Evolutionary conservation across 495 filamentous ascomycete species (phyloP).

Genomic region (Xanthoparmelia taractica): DNA sequence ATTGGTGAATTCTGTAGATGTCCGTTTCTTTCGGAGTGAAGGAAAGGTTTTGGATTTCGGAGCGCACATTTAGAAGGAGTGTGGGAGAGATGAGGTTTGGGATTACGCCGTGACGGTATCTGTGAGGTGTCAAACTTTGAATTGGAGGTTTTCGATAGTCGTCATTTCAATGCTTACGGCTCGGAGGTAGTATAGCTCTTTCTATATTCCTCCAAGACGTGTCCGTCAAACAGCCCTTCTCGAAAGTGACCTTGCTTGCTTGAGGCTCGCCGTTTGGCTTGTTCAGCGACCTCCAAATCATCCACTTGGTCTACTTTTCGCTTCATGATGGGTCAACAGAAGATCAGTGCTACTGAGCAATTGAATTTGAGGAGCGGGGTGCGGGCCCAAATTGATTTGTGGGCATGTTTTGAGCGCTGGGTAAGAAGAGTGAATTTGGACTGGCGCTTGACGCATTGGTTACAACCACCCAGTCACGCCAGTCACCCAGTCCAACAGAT

Average conservation of each 20-base stretch:
- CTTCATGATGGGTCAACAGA: constrained; percentile 6
- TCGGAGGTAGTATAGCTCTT: constrained; percentile 60
- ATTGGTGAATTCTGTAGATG: constrained; percentile 99
- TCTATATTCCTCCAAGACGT: constrained; percentile 59
- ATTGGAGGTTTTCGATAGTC: neutral
- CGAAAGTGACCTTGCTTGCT: constrained; percentile 49
- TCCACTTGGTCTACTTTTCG: constrained; percentile 15
- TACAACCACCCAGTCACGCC: too few species aligned
- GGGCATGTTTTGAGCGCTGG: neutral
- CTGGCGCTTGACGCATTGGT: too few species aligned
- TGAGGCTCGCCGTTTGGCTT: constrained; percentile 15
- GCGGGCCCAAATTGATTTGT: too few species aligned
- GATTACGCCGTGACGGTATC: constrained; percentile 90
- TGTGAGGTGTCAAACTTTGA: constrained; percentile 25
- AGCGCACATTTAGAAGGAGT: constrained; percentile 78
- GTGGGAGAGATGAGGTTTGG: constrained; percentile 62
- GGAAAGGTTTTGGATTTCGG: constrained; percentile 83
- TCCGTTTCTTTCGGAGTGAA: constrained; percentile 99
- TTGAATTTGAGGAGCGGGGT: too few species aligned
- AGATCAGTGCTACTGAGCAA: neutral
- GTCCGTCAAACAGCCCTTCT: constrained; percentile 64
- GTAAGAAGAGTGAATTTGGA: constrained; percentile 6
- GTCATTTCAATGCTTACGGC: constrained; percentile 45
- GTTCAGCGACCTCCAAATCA: neutral
- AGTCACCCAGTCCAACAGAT: too few species aligned